These are phyloP conservation scores for Orbilia oligospora DNA, from an alignment of 2,329 filamentous ascomycete genomes.

Conservation along the genomic window DNA sequence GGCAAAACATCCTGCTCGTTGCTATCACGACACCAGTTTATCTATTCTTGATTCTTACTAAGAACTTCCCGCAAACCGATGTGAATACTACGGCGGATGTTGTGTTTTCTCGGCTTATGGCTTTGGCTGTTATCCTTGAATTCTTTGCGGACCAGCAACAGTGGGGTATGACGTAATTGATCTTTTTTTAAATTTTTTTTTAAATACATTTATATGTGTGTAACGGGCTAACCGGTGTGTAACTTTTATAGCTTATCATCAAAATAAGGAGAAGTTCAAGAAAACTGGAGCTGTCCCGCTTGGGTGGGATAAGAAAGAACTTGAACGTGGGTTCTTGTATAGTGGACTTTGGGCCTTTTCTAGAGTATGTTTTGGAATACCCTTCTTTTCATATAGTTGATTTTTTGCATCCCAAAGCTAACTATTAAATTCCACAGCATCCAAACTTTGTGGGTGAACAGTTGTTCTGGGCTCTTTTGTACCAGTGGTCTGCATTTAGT, in stretches of 20 bases:
- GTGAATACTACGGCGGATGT: conserved; percentile 66
- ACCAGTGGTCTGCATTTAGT: conserved; percentile 84
- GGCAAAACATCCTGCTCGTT: conserved; percentile 86
- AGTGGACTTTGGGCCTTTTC: conserved; percentile 88
- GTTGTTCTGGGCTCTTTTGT: conserved; percentile 86
- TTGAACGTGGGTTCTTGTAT: conserved; percentile 90
- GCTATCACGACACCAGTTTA: conserved; percentile 86
- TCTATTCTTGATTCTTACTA: conserved; percentile 79
- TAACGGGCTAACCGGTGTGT: conserved; percentile 14
- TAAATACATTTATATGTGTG: too few relatives aligned
- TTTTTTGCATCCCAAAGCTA: background rate
- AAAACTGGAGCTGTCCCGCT: conserved; percentile 73
- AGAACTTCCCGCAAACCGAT: conserved; percentile 72
- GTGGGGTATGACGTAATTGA: conserved; percentile 74
- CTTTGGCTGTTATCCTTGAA: conserved; percentile 74
- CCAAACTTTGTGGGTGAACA: conserved; percentile 97
- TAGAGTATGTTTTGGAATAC: conserved; percentile 48
- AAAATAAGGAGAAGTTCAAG: conserved; percentile 82
- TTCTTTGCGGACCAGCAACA: conserved; percentile 92
- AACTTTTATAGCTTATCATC: conserved; percentile 75
- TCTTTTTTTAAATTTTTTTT: too few relatives aligned
- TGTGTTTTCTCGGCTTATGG: conserved; percentile 70
- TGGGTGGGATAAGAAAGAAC: conserved; percentile 78
- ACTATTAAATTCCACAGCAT: conserved; percentile 73
- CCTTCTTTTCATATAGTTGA: background rate